Percentiles rank a stretch among this genome's conserved stretches.
phyloP scores from a whole-genome alignment of 495 filamentous ascomycete species.

The Penicillium salamii region DNA sequence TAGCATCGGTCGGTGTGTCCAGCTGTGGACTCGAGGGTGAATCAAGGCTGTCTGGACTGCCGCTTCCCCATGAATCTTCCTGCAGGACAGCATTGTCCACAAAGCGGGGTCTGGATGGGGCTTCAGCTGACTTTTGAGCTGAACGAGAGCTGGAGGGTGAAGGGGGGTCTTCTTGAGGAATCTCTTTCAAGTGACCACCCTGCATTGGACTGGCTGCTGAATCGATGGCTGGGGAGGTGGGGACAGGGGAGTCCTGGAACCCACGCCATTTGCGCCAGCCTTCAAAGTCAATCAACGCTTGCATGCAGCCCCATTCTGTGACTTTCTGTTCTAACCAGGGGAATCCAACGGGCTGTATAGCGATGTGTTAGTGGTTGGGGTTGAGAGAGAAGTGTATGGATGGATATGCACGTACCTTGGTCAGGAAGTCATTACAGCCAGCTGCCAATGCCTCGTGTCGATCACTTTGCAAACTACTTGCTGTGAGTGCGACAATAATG shows the following conservation, averaged over 20 bases:
- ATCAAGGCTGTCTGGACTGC: constrained; percentile 31
- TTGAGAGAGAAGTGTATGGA: not conserved
- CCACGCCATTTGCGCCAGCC: constrained; percentile 98
- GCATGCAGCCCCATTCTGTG: constrained; percentile 99
- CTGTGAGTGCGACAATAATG: constrained; percentile 96
- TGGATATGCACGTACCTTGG: constrained; percentile 67
- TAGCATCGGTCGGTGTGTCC: constrained; percentile 5
- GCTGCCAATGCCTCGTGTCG: constrained; percentile 92
- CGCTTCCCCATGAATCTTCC: constrained; percentile 38
- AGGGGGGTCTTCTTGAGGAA: constrained; percentile 4
- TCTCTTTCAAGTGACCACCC: constrained; percentile 16
- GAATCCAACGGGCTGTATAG: constrained; percentile 87
- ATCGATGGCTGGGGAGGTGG: constrained; percentile 19
- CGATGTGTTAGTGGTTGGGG: constrained; percentile 11
- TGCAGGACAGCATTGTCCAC: constrained; percentile 21
- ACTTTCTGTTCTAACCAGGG: constrained; percentile 97
- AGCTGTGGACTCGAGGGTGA: constrained; percentile 24
- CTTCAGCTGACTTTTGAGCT: constrained; percentile 7
- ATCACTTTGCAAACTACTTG: constrained; percentile 88
- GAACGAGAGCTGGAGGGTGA: constrained; percentile 20
- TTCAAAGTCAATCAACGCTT: constrained; percentile 97
- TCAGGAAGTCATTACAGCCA: constrained; percentile 97
- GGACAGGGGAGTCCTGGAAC: constrained; percentile 47
- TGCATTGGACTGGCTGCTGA: constrained; percentile 34
- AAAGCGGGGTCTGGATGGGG: constrained; percentile 11